A percentile compares a stretch with the other conserved stretches of the same genome.
These are phyloP conservation scores for Apiotrichum mycotoxinovorans DNA, from an alignment of 1,284 basidiomycete species.

Conservation along the genomic window DNA sequence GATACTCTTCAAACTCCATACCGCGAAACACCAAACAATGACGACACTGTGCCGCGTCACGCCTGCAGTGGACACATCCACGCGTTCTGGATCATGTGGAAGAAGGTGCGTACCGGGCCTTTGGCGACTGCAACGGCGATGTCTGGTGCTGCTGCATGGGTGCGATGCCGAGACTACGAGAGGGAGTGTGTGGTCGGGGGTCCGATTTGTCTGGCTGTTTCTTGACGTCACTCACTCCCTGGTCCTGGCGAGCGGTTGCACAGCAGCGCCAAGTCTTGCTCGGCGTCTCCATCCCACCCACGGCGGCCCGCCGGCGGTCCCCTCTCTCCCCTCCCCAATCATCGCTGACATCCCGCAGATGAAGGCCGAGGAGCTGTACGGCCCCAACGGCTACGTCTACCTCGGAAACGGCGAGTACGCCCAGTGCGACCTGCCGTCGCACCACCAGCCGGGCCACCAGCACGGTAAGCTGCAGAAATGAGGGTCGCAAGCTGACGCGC, in stretches of 20 bases:
- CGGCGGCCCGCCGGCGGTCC: no score
- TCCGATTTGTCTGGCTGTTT: no score
- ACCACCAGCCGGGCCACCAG: neutral
- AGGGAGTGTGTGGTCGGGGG: no score
- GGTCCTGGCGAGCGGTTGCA: no score
- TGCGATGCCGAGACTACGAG: no score
- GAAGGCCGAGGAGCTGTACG: conserved; percentile 71
- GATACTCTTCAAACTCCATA: no score
- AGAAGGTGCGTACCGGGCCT: no score
- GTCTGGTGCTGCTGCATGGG: no score
- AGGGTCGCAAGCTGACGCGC: neutral
- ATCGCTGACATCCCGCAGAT: conserved; percentile 46
- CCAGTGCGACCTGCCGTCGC: neutral
- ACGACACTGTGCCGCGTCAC: neutral
- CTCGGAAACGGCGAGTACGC: conserved; percentile 49
- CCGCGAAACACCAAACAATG: no score
- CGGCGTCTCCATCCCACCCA: no score
- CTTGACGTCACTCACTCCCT: neutral
- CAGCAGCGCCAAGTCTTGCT: neutral
- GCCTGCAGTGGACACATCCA: conserved; percentile 49
- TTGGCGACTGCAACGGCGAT: no score
- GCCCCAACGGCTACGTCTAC: conserved; percentile 59
- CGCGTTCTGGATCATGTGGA: conserved; percentile 54
- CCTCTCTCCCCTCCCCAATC: neutral
- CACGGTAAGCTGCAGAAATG: neutral